Evolutionary conservation across 306 rosid genomes (phyloP).

Genomic region (Luffa acutangula): DNA sequence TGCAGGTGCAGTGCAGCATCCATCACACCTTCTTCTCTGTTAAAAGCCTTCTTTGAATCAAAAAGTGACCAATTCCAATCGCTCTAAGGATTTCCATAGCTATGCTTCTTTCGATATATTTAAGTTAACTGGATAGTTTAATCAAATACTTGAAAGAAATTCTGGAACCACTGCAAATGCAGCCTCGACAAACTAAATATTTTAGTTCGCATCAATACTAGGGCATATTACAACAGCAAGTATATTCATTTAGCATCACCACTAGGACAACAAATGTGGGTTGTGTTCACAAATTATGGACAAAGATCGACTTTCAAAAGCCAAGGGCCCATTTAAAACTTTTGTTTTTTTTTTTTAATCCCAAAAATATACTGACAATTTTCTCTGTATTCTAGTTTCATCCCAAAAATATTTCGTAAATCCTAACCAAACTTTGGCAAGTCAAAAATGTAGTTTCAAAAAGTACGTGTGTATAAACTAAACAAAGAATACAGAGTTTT

Average conservation of each 20-base stretch:
- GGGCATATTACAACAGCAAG: neutral
- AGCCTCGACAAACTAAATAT: neutral
- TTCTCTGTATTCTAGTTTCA: neutral
- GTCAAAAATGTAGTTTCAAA: neutral
- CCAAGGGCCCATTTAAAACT: neutral
- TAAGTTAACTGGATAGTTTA: neutral
- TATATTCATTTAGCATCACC: neutral
- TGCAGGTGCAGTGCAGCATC: slow-evolving; percentile 40
- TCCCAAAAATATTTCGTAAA: neutral
- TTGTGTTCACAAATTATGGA: neutral
- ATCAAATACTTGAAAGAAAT: neutral
- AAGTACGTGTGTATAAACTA: too few relatives aligned
- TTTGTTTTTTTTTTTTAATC: neutral
- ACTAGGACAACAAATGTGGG: neutral
- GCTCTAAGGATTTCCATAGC: slow-evolving; percentile 2
- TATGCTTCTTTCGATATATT: neutral
- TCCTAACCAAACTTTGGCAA: neutral
- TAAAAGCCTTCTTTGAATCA: slow-evolving; percentile 48
- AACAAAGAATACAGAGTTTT: neutral
- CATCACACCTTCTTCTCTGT: slow-evolving; percentile 93
- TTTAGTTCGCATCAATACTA: neutral
- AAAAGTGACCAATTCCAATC: slow-evolving; percentile 34
- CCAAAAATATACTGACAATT: neutral
- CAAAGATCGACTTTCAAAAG: neutral
- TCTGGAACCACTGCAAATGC: neutral